phyloP scores from a whole-genome alignment of 2,329 filamentous ascomycete species.

The Coniochaeta hoffmannii region DNA sequence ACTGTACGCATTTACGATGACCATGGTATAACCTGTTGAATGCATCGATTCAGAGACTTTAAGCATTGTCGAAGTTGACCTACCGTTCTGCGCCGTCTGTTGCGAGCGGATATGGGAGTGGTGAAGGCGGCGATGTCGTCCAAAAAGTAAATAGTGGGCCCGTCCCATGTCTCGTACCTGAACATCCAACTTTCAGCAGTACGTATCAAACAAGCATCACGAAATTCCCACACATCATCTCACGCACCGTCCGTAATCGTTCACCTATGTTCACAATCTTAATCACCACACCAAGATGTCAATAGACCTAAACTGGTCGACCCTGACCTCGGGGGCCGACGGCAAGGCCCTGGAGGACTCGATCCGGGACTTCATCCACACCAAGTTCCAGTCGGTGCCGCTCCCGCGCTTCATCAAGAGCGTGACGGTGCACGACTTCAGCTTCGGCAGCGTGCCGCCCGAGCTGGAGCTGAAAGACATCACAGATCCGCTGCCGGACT shows the following conservation, averaged over 20 bases:
- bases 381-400: slow-evolving; percentile 86
- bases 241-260: no score
- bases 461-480: slow-evolving; percentile 93
- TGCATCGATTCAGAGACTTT: not conserved
- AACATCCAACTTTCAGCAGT: no score
- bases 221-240: not conserved
- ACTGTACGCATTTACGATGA: not conserved
- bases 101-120: no score
- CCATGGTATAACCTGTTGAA: not conserved
- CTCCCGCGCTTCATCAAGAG: slow-evolving; percentile 95
- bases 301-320: slow-evolving; percentile 95
- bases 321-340: slow-evolving; percentile 81
- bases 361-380: slow-evolving; percentile 90
- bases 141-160: no score
- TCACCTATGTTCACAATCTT: not conserved
- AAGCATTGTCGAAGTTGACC: not conserved
- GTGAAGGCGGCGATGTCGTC: no score
- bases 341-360: slow-evolving; percentile 75
- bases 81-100: no score
- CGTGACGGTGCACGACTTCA: slow-evolving; percentile 88
- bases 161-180: no score
- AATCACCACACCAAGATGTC: slow-evolving; percentile 59
- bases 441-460: slow-evolving; percentile 78
- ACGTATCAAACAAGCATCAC: no score
- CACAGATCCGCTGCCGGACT: slow-evolving; percentile 89